phyloP scores from a whole-genome alignment of 73 alveolate species.

The Tetrahymena thermophila region DNA sequence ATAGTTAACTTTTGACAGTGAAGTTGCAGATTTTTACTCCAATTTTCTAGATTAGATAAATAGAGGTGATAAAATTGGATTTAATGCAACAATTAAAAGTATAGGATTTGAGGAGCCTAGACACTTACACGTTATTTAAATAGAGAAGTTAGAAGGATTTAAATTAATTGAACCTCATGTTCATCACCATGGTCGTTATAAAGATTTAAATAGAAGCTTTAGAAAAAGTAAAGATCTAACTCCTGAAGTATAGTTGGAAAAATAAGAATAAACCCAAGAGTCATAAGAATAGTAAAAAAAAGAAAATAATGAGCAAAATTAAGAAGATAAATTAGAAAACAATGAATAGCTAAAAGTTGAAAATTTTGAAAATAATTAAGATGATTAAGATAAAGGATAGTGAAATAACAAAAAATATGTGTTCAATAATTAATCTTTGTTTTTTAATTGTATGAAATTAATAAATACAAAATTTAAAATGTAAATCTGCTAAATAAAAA shows the following conservation, averaged over 20 bases:
- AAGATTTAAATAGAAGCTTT: background rate
- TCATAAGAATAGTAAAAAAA: background rate
- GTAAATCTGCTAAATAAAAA: too few relatives aligned
- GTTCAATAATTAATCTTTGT: background rate
- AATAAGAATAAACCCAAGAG: background rate
- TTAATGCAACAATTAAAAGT: background rate
- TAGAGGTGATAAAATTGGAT: background rate
- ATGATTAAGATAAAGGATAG: background rate
- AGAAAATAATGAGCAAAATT: background rate
- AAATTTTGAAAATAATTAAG: background rate
- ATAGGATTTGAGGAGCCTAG: background rate
- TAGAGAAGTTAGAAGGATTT: background rate
- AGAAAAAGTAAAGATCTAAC: background rate
- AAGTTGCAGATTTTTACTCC: background rate
- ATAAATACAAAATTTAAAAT: too few relatives aligned
- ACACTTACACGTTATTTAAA: background rate
- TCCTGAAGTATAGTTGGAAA: background rate
- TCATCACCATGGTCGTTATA: background rate
- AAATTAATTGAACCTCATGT: background rate
- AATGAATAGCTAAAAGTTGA: background rate
- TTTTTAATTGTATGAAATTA: background rate
- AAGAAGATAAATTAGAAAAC: background rate
- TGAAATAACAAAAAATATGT: background rate
- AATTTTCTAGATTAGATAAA: background rate
- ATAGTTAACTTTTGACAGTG: background rate